Percentiles rank a stretch among this genome's conserved stretches.
These are phyloP conservation scores for Imleria badia DNA, from an alignment of 768 basidiomycete species.

Conservation along the genomic window DNA sequence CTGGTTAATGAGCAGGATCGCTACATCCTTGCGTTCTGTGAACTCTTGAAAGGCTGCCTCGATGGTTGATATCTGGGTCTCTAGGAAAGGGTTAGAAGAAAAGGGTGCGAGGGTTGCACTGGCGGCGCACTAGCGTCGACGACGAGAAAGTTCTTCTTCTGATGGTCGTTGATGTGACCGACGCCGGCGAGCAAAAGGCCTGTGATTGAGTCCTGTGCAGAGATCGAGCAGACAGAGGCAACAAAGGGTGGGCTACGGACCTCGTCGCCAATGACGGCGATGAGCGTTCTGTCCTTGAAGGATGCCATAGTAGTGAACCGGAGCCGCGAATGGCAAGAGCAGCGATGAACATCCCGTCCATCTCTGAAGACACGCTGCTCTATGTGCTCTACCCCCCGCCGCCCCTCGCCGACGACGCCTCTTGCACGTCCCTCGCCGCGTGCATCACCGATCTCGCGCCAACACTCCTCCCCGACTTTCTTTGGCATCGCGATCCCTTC, in stretches of 20 bases:
- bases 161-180: slow-evolving; percentile 85
- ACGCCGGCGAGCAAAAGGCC: slow-evolving; percentile 94
- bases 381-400: slow-evolving; percentile 69
- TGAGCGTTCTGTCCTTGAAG: slow-evolving; percentile 79
- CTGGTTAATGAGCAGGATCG: slow-evolving; percentile 97
- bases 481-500: slow-evolving; percentile 86
- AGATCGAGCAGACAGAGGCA: slow-evolving; percentile 9
- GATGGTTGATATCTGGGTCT: slow-evolving; percentile 87
- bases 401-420: slow-evolving; percentile 53
- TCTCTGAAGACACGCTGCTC: slow-evolving; percentile 83
- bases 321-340: slow-evolving; percentile 18
- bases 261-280: slow-evolving; percentile 98
- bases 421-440: slow-evolving; percentile 63
- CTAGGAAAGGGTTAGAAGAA: slow-evolving; percentile 40
- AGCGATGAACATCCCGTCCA: slow-evolving; percentile 45
- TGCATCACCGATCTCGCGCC: slow-evolving; percentile 62
- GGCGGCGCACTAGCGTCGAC: slow-evolving; percentile 81
- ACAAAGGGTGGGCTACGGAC: slow-evolving; percentile 39
- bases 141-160: slow-evolving; percentile 97
- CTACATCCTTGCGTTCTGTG: slow-evolving; percentile 92
- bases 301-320: slow-evolving; percentile 48
- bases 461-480: slow-evolving; percentile 53
- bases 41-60: slow-evolving; percentile 93
- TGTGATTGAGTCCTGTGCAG: slow-evolving; percentile 87
- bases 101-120: background rate